Base-by-base conservation (phyloP, 1,139 yeast genomes). In the Debaryomyces subglobosus region DNA sequence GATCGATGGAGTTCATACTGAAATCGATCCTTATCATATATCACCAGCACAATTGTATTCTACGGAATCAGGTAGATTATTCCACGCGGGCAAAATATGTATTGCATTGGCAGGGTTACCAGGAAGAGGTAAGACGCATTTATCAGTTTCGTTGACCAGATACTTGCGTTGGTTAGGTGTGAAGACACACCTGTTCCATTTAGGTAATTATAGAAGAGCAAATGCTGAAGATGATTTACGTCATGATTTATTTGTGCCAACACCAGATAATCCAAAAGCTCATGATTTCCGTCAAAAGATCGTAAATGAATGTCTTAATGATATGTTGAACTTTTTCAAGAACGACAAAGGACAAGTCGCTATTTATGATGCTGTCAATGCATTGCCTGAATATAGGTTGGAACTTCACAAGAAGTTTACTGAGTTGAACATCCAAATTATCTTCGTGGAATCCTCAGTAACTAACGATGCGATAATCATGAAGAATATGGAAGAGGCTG, bases 131-230 rank as follows among this genome's bases (percentile, higher is more conserved):
- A 94, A 94, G 65, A 94, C 99, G 1, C 94, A 92, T 64, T 78
- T 92, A 50, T 87, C 97, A 6, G 98, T 92, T 23, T 86, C 96
- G 10, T 77, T 94, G 53, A 91, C 97, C 1, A 79, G 99, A 51
- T 94, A 92, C 64, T 76, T 95, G 55, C 78, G 97, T 57, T 94
- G 99, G 94, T 74, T 94, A 37, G 99, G 99, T 5, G 98, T 94
- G 23, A 86, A 89, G 60, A 86, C 97, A 1, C 92, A 89, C 60
- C 84, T 90, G 30, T 94, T 91, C 73, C 99, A 94, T 68, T 80
- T 92, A 52, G 96, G 97, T 18, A 96, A 94, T 64, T 94, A 92
- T 64, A 80, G 98, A 58, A 79, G 97, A 53, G 81, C 82, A 44
- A 67, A 71, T 45, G 78, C 78, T 37, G 76, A 73, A 32, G 77